These are phyloP conservation scores for Phytopythium cucurbitacearum DNA, from an alignment of 352 stramenopile species.

Conservation along the genomic window DNA sequence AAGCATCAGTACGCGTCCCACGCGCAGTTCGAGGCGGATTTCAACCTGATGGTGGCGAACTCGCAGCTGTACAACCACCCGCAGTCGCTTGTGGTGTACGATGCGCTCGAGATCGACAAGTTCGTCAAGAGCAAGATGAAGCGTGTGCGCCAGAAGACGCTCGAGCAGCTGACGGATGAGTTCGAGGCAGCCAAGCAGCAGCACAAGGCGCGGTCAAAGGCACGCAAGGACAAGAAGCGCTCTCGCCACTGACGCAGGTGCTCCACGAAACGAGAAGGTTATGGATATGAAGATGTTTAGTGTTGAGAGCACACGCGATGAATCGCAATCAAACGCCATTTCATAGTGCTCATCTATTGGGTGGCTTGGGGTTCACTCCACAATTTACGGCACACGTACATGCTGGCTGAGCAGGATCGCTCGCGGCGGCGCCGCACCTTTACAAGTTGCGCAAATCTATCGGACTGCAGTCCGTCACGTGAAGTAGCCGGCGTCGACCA, in stretches of 20 bases:
- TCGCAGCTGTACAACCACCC: slow-evolving; percentile 85
- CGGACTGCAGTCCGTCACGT: slow-evolving; percentile 32
- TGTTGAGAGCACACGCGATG: not conserved
- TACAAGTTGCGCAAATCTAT: not conserved
- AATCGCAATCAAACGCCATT: too few relatives aligned
- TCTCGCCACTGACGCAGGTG: slow-evolving; percentile 31
- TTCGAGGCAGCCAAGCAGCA: slow-evolving; percentile 80
- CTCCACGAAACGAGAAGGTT: not conserved
- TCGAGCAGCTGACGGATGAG: slow-evolving; percentile 48
- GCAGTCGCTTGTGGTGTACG: slow-evolving; percentile 77
- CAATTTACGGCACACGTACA: not conserved
- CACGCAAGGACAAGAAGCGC: slow-evolving; percentile 77
- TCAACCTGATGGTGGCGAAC: slow-evolving; percentile 85
- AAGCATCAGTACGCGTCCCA: slow-evolving; percentile 59
- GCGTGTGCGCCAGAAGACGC: slow-evolving; percentile 51
- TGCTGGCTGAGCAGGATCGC: too few relatives aligned
- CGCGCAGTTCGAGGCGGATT: slow-evolving; percentile 69
- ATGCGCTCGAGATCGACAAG: slow-evolving; percentile 84
- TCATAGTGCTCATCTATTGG: too few relatives aligned
- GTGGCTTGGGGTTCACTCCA: too few relatives aligned
- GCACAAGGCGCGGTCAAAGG: slow-evolving; percentile 70
- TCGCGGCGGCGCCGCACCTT: too few relatives aligned
- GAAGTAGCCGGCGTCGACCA: slow-evolving; percentile 85
- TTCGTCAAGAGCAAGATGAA: slow-evolving; percentile 80
- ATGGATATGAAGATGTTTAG: not conserved